Base-by-base conservation (phyloP, 2,329 filamentous ascomycete genomes). In the Aspergillus arachidicola region DNA sequence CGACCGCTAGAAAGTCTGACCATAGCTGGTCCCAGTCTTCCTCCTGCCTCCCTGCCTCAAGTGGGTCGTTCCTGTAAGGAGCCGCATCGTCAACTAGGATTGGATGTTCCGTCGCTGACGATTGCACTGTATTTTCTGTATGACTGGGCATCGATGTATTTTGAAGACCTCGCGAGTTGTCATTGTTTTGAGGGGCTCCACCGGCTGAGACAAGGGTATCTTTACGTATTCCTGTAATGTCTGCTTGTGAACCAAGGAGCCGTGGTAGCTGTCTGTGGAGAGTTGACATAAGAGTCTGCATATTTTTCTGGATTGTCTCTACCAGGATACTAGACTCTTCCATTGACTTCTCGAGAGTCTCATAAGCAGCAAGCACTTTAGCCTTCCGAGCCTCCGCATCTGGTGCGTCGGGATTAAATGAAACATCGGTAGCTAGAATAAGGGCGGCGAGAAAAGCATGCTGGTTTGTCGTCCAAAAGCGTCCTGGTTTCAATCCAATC, bases 401-500 rank as follows among this genome's bases (percentile, higher is more conserved):
- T 9, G 64, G 66, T 9, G 68, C 64, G 2, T 57, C 36, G 1
- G 64, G 66, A 12, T 68, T 64, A 36, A 73, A 66, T 1, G 70
- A 71, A 4, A 71, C 68, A 32, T 72, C 68, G 45, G 68, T 70
- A 6, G 68, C 69, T 5, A 73, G 51, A 19, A 68, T 68, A 9
- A 73, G 38, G 7, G 70, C 71, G 2, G 70, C 71, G 16, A 66
- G 64, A 41, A 69, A 69, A 9, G 69, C 59, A 60, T 73, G 71
- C 10, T 71, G 67, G 61, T 68, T 64, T 32, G 68, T 62, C 4
- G 61, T 60, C 66, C 68, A 70, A 50, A 70, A 67, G 10, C 67
- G 66, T 11, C 60, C 60, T 7, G 68, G 64, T 28, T 60, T 66
- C 6, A 71, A 46, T 12, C 60, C 65, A 14, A 66, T 26, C n/a